Base-by-base conservation (phyloP, 129 eudicot genomes). In the Flaveria robusta region DNA sequence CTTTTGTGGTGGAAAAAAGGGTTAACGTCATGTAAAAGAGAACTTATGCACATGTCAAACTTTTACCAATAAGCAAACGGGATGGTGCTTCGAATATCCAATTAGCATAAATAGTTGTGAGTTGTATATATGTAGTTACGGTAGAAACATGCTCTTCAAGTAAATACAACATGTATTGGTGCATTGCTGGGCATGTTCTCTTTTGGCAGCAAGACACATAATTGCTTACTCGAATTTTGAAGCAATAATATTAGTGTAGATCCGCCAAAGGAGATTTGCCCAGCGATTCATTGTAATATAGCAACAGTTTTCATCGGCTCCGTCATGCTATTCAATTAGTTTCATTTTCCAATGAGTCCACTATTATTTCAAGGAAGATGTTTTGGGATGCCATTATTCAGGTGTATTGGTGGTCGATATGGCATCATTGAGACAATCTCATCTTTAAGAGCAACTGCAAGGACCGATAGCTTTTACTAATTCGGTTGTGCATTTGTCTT, bases 221-320 rank as follows among this genome's bases (percentile, higher is more conserved):
- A 4, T n/a, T 12, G 62, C 14, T 63, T 43, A 43, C 14, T 27
- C 16, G 45, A 31, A 55, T 18, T 54, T 3, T 56, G 37, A 39
- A 55, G 54, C 22, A 31, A 14, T 73, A 18, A 41, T 6, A n/a
- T n/a, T n/a, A 19, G 37, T 39, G 9, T 12, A n/a, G 19, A 54
- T 55, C 34, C 22, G 77, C 77, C 77, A 73, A 73, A 73, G 77
- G 77, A 73, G 77, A 73, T 56, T 73, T 73, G 77, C 77, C 77
- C 68, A 73, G 55, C 68, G 64, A 75, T 46, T 11, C 71, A 64
- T 64, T 70, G 4, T 46, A 46, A 26, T 45, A 74, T n/a, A 45
- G 1, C 12, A 23, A 42, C 2, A 22, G 7, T 3, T 37, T 31
- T 66, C 27, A 66, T 22, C 20, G 18, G 41, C 19, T 62, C 42